Percentiles rank a stretch among this genome's conserved stretches.
Conservation (phyloP, 352 stramenopile genomes). For the Phytophthora hibernalis region DNA sequence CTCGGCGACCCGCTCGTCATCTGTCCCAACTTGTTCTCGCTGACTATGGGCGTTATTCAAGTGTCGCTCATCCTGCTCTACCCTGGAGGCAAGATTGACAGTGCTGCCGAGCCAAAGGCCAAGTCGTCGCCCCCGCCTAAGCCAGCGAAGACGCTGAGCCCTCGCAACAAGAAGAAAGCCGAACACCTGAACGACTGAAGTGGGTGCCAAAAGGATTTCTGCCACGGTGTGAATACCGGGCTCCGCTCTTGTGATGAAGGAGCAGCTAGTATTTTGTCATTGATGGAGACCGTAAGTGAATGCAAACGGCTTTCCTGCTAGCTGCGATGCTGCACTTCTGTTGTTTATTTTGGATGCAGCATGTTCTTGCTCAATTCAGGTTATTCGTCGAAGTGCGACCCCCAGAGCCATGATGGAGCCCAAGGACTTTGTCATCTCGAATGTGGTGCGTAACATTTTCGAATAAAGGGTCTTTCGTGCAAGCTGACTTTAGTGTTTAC, state of each 20-base stretch:
- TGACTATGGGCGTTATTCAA: conserved; percentile 78
- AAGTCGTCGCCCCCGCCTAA: conserved; percentile 24
- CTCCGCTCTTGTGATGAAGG: neutral
- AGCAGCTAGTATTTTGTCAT: conserved; percentile 13
- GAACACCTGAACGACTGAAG: conserved; percentile 33
- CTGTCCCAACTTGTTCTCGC: conserved; percentile 71
- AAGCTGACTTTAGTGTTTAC: conserved; percentile 12
- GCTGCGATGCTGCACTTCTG: conserved; percentile 12
- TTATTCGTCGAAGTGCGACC: neutral
- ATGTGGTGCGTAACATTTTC: conserved; percentile 35
- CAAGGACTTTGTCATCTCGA: conserved; percentile 66
- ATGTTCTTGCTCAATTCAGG: neutral
- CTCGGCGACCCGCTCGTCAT: conserved; percentile 69
- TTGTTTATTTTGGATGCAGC: conserved; percentile 22
- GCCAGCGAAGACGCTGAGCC: conserved; percentile 24
- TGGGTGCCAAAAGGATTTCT: conserved; percentile 2
- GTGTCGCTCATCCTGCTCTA: conserved; percentile 70
- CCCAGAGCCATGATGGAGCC: conserved; percentile 50
- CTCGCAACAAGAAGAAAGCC: conserved; percentile 36
- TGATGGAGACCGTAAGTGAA: conserved; percentile 8
- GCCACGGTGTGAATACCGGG: neutral
- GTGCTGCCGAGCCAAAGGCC: conserved; percentile 14
- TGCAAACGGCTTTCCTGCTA: conserved; percentile 7
- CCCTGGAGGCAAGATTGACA: conserved; percentile 44
- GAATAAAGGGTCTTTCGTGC: neutral